A percentile compares a stretch with the other conserved stretches of the same genome.
Evolutionary conservation across 768 basidiomycete genomes (phyloP).

Genomic region (Solioccasus polychromus): DNA sequence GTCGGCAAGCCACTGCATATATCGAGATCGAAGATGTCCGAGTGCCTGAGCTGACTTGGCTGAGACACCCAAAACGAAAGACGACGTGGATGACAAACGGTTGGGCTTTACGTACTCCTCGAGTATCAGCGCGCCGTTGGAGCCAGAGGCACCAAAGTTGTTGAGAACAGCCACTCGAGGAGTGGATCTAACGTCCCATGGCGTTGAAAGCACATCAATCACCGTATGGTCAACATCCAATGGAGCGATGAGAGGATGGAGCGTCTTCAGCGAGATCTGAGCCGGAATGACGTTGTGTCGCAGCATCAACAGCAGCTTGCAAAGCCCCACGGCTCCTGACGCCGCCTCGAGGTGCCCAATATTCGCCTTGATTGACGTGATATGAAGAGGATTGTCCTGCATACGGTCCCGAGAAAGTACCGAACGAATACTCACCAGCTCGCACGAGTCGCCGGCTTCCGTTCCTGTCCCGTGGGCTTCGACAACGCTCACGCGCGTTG

Average conservation of each 20-base stretch:
- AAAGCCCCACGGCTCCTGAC: slow-evolving; percentile 68
- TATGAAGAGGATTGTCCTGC: slow-evolving; percentile 50
- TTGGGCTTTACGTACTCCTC: slow-evolving; percentile 45
- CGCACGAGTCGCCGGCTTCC: slow-evolving; percentile 66
- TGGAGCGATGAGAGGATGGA: slow-evolving; percentile 55
- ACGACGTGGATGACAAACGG: neutral
- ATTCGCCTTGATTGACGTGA: slow-evolving; percentile 71
- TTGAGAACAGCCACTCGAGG: slow-evolving; percentile 60
- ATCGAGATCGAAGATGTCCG: slow-evolving; percentile 44
- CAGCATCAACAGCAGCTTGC: slow-evolving; percentile 71
- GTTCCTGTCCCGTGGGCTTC: slow-evolving; percentile 79
- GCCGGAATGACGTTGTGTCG: slow-evolving; percentile 52
- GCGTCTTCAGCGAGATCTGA: slow-evolving; percentile 52
- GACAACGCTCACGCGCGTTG: slow-evolving; percentile 53
- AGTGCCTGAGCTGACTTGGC: slow-evolving; percentile 52
- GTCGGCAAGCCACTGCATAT: slow-evolving; percentile 47
- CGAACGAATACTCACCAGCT: slow-evolving; percentile 58
- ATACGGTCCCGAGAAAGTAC: slow-evolving; percentile 47
- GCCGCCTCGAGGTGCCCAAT: slow-evolving; percentile 76
- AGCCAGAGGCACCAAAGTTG: slow-evolving; percentile 76
- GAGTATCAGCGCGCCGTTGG: slow-evolving; percentile 59
- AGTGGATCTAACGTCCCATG: slow-evolving; percentile 42
- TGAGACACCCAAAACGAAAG: slow-evolving; percentile 58
- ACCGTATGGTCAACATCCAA: slow-evolving; percentile 45
- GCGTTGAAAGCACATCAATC: slow-evolving; percentile 39